Percentiles rank a stretch among this genome's conserved stretches.
Evolutionary conservation across 83 land plant species (phyloP).

Genomic region (Thuja plicata): DNA sequence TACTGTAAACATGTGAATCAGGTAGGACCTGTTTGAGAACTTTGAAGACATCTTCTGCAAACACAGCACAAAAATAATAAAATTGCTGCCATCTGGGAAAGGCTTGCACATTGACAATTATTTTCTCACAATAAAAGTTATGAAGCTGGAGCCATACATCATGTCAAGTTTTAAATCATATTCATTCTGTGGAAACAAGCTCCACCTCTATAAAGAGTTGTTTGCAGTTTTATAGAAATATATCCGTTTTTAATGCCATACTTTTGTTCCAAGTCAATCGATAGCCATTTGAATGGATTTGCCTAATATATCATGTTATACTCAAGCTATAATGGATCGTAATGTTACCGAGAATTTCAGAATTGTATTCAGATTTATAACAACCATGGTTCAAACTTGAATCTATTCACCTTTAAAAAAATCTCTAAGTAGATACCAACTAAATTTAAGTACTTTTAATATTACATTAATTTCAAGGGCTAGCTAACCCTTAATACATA

Average conservation of each 20-base stretch:
- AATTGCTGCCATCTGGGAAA: not conserved
- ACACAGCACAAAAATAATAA: not conserved
- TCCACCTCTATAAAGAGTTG: not conserved
- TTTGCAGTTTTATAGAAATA: not conserved
- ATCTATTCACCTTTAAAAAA: not conserved
- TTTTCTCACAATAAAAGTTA: too few species aligned
- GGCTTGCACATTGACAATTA: not conserved
- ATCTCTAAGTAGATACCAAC: not conserved
- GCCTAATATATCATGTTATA: not conserved
- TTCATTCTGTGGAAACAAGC: not conserved
- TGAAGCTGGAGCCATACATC: not conserved
- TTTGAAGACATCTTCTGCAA: not conserved
- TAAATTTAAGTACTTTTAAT: not conserved
- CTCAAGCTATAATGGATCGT: not conserved
- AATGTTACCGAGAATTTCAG: not conserved
- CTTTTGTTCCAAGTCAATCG: not conserved
- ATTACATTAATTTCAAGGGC: not conserved
- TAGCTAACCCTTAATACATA: not conserved
- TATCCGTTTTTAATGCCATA: not conserved
- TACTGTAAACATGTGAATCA: not conserved
- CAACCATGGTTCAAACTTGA: not conserved
- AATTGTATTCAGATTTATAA: not conserved
- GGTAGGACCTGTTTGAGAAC: not conserved
- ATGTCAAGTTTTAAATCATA: not conserved
- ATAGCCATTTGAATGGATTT: not conserved